Evolutionary conservation across 345 rosid genomes (phyloP).

Genomic region (Conringia planisiliqua): DNA sequence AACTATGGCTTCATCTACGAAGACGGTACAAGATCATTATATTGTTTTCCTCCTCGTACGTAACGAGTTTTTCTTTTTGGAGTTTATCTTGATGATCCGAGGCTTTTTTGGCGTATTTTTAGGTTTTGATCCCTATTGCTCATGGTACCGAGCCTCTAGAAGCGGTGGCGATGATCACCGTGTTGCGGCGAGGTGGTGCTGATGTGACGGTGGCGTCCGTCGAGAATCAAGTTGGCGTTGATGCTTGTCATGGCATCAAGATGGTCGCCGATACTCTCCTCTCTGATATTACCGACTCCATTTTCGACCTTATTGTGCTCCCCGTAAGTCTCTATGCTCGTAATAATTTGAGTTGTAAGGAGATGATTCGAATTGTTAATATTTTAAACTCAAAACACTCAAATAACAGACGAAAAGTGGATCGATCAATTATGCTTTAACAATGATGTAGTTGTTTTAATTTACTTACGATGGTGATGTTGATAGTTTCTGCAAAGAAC

Average conservation of each 20-base stretch:
- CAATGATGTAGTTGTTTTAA: no score
- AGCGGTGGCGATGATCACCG: constrained; percentile 78
- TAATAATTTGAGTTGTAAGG: not conserved
- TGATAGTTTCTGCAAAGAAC: not conserved
- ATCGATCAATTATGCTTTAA: not conserved
- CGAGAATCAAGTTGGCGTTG: constrained; percentile 61
- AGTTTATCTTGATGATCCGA: not conserved
- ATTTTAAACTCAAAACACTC: not conserved
- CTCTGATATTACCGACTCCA: constrained; percentile 48
- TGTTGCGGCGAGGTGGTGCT: constrained; percentile 77
- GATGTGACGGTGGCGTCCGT: constrained; percentile 82
- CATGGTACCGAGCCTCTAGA: constrained; percentile 95
- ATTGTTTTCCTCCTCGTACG: constrained; percentile 3
- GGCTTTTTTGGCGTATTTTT: not conserved
- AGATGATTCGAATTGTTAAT: not conserved
- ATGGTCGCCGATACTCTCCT: constrained; percentile 74
- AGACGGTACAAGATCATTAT: constrained; percentile 41
- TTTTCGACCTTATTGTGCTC: constrained; percentile 73
- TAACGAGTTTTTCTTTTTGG: constrained; percentile 11
- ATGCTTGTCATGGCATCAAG: constrained; percentile 73
- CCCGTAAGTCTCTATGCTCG: constrained; percentile 42
- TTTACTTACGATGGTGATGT: not conserved
- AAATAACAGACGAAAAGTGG: not conserved
- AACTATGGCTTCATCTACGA: constrained; percentile 54
- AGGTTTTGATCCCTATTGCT: constrained; percentile 97